These are phyloP conservation scores for Fusarium marasasianum DNA, from an alignment of 2,329 filamentous ascomycete genomes.

Conservation along the genomic window DNA sequence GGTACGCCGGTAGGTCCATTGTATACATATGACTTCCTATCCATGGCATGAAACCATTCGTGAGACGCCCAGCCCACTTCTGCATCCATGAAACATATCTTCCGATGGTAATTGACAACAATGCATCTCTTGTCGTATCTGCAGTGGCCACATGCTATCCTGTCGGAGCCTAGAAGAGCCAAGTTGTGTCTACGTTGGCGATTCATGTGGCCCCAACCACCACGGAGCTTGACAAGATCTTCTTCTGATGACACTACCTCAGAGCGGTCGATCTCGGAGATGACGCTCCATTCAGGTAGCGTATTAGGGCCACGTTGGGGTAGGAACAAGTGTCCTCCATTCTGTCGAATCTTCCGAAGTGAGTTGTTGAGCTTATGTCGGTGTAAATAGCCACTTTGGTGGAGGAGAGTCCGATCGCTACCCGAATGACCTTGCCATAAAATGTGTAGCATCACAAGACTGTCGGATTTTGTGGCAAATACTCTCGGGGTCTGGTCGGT, in stretches of 20 bases:
- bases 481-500: not conserved
- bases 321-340: not conserved
- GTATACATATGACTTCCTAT: not conserved
- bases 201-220: not conserved
- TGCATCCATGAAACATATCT: not conserved
- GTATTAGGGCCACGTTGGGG: not conserved
- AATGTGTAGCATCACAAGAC: not conserved
- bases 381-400: not conserved
- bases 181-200: not conserved
- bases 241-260: not conserved
- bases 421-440: not conserved
- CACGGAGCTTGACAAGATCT: not conserved
- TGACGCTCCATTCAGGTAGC: not conserved
- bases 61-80: not conserved
- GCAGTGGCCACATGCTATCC: not conserved
- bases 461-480: not conserved
- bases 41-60: not conserved
- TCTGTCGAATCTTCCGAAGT: not conserved
- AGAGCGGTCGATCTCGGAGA: not conserved
- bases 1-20: not conserved
- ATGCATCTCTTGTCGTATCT: not conserved
- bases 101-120: not conserved
- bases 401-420: not conserved
- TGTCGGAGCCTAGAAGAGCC: not conserved
- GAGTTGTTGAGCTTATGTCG: not conserved